Base-by-base conservation (phyloP, 768 basidiomycete genomes). In the Leucocoprinus leucothites region DNA sequence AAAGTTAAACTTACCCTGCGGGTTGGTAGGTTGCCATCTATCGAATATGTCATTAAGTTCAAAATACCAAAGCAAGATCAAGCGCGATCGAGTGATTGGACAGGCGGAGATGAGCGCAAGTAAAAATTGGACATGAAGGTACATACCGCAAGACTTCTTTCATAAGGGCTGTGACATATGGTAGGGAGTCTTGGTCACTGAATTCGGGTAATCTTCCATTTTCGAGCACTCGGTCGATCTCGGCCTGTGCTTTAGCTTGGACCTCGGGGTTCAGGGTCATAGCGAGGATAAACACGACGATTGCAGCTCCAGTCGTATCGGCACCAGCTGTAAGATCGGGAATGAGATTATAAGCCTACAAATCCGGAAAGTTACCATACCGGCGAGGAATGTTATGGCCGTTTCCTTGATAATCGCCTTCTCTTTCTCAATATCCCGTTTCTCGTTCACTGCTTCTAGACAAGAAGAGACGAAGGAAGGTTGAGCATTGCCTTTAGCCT, bases 201-300 rank as follows among this genome's bases (percentile, higher is more conserved):
- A 74, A 71, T 8, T 70, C 70, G 1, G 75, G 76, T 7, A 78
- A 63, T 7, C 74, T 64, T 9, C 65, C 64, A 8, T 56, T 56
- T n/a, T 68, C 70, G 11, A 78, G 52, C 5, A 74, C 69, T 0
- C 58, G 42, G 40, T 76, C 75, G n/a, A 78, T 56, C 55, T 76
- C 76, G n/a, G 61, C 63, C 36, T 76, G 74, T 1, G 71, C 74
- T 41, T 66, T 67, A 40, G 53, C 59, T 60, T 73, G 71, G 0
- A 67, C 67, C 1, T 75, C 71, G 1, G 76, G 78, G 57, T 73
- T 62, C 18, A 65, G 62, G 0, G 71, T 61, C 73, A 79, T 74
- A 1, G 70, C 73, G 5, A 74, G 66, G 26, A 78, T 50, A 55
- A 78, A 74, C 9, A 57, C 58, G 19, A 61, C 61, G 11, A 69